A percentile compares a stretch with the other conserved stretches of the same genome.
Conservation (phyloP, 306 rosid genomes). For the Fragaria nilgerrensis region DNA sequence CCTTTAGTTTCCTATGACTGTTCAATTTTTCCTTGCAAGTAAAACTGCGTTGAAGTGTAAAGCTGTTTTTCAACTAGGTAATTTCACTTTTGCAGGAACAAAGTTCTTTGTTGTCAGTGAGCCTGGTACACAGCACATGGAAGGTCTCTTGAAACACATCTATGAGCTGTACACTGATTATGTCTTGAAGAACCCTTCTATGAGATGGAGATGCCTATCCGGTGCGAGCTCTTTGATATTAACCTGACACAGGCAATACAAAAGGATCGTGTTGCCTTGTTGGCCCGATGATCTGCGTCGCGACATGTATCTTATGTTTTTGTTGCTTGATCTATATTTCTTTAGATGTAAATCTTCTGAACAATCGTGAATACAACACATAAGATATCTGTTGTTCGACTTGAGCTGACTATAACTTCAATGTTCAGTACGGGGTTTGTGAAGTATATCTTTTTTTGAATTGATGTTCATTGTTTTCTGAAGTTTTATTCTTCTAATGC, state of each 20-base stretch:
- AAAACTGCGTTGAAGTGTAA: constrained; percentile 2
- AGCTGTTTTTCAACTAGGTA: neutral
- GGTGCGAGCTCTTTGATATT: constrained; percentile 90
- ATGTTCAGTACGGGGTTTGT: neutral
- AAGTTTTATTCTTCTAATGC: neutral
- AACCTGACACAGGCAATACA: constrained; percentile 71
- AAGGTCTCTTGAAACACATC: constrained; percentile 62
- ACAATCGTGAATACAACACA: neutral
- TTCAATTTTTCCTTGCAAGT: neutral
- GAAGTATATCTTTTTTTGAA: neutral
- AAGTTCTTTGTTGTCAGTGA: constrained; percentile 85
- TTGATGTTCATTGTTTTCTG: neutral
- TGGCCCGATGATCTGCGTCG: constrained; percentile 52
- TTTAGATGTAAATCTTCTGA: neutral
- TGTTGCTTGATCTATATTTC: neutral
- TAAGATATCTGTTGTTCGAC: neutral
- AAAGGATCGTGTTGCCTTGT: constrained; percentile 76
- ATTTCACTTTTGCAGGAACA: constrained; percentile 52
- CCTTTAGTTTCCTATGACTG: neutral
- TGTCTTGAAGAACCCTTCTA: constrained; percentile 96
- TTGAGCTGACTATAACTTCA: neutral
- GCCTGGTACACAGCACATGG: constrained; percentile 83
- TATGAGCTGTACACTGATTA: constrained; percentile 82
- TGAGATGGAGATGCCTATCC: constrained; percentile 98
- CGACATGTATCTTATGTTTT: neutral